Conservation (phyloP, 2,329 filamentous ascomycete genomes). For the Podosphaera xanthii region DNA sequence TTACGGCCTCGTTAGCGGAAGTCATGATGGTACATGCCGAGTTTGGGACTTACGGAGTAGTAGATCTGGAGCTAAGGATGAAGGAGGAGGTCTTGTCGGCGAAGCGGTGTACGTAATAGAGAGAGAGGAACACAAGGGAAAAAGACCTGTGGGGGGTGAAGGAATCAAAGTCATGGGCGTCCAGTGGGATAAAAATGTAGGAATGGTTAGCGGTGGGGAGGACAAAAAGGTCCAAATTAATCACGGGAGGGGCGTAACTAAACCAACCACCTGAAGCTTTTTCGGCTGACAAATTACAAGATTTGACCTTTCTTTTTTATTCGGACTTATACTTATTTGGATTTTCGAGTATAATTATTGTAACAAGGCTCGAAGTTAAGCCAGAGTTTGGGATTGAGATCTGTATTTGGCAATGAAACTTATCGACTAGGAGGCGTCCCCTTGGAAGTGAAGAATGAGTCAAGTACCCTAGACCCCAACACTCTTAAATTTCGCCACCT, state of each 20-base stretch:
- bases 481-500: too few relatives aligned
- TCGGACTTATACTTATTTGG: too few relatives aligned
- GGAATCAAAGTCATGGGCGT: conserved; percentile 81
- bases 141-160: conserved; percentile 47
- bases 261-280: too few relatives aligned
- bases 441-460: too few relatives aligned
- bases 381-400: too few relatives aligned
- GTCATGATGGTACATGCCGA: conserved; percentile 75
- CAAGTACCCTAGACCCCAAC: too few relatives aligned
- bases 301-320: too few relatives aligned
- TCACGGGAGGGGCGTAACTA: conserved; percentile 14
- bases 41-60: conserved; percentile 79
- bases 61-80: conserved; percentile 32
- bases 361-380: too few relatives aligned
- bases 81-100: conserved; percentile 38
- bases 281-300: too few relatives aligned
- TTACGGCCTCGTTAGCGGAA: conserved; percentile 71
- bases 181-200: conserved; percentile 63
- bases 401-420: too few relatives aligned
- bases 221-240: conserved; percentile 93
- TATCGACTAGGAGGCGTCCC: too few relatives aligned
- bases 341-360: too few relatives aligned
- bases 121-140: conserved; percentile 43
- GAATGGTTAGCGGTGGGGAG: conserved; percentile 79
- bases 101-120: conserved; percentile 55